Evolutionary conservation across 208 protist genomes (phyloP).

Genomic region (Leishmania guyanensis): DNA sequence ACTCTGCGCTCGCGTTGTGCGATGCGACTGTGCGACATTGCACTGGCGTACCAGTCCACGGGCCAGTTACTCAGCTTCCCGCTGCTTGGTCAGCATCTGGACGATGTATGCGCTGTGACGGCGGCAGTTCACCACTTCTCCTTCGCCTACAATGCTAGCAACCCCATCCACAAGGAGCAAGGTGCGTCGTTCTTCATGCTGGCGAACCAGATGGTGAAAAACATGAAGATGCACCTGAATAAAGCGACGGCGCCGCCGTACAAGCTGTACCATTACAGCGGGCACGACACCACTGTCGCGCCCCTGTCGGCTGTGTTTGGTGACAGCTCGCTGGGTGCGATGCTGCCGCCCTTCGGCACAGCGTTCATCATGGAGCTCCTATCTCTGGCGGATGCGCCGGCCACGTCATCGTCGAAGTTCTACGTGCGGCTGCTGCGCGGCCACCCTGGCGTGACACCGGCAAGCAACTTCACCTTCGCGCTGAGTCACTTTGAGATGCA

Average conservation of each 20-base stretch:
- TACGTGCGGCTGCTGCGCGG: slow-evolving; percentile 57
- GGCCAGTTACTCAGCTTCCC: slow-evolving; percentile 31
- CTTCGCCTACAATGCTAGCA: slow-evolving; percentile 54
- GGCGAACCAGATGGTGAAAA: slow-evolving; percentile 42
- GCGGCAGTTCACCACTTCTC: slow-evolving; percentile 22
- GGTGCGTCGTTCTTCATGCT: slow-evolving; percentile 59
- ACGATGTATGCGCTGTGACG: slow-evolving; percentile 40
- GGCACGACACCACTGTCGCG: slow-evolving; percentile 67
- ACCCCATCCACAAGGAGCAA: slow-evolving; percentile 43
- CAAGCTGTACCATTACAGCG: slow-evolving; percentile 75
- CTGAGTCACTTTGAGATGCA: slow-evolving; percentile 41
- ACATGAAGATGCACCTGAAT: slow-evolving; percentile 41
- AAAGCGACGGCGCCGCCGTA: slow-evolving; percentile 22
- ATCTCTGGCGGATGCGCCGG: slow-evolving; percentile 2
- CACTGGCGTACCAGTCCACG: slow-evolving; percentile 42
- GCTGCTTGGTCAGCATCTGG: slow-evolving; percentile 32
- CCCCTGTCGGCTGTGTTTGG: slow-evolving; percentile 55
- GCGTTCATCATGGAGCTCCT: slow-evolving; percentile 66
- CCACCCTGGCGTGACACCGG: slow-evolving; percentile 47
- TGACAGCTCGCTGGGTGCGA: slow-evolving; percentile 36
- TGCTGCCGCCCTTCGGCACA: slow-evolving; percentile 69
- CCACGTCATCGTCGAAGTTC: slow-evolving; percentile 9
- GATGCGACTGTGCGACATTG: slow-evolving; percentile 58
- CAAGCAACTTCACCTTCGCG: slow-evolving; percentile 39
- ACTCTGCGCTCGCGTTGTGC: slow-evolving; percentile 37